Evolutionary conservation across 352 stramenopile species (phyloP).

Genomic region (Pythium diclinum): DNA sequence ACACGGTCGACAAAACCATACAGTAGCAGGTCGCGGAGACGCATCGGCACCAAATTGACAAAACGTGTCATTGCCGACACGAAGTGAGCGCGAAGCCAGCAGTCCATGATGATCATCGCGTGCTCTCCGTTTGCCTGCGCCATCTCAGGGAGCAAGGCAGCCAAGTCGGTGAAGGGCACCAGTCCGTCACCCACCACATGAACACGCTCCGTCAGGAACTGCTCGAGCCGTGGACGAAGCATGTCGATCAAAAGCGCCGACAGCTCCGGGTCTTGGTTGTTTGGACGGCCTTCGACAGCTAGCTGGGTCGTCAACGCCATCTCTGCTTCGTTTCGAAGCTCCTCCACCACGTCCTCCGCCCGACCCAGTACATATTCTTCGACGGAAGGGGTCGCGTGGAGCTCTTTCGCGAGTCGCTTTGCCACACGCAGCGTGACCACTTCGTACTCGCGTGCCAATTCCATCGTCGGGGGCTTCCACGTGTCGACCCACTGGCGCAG

Average conservation of each 20-base stretch:
- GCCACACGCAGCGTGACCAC: constrained; percentile 31
- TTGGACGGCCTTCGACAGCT: constrained; percentile 31
- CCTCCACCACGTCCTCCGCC: constrained; percentile 13
- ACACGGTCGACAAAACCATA: constrained; percentile 32
- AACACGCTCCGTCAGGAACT: constrained; percentile 19
- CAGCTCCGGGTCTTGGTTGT: constrained; percentile 38
- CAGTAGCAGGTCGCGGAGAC: constrained; percentile 23
- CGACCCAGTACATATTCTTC: constrained; percentile 27
- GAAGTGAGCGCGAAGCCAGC: constrained; percentile 21
- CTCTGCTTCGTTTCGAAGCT: constrained; percentile 17
- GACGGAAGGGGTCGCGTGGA: constrained; percentile 22
- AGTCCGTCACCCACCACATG: background rate
- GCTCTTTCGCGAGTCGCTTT: constrained; percentile 20
- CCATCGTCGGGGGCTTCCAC: constrained; percentile 32
- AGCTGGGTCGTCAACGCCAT: constrained; percentile 27
- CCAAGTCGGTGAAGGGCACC: constrained; percentile 17
- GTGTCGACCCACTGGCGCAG: constrained; percentile 38
- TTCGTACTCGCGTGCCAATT: constrained; percentile 29
- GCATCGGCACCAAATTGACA: constrained; percentile 24
- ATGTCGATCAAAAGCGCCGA: constrained; percentile 28
- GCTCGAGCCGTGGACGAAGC: constrained; percentile 18
- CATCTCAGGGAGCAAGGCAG: constrained; percentile 21
- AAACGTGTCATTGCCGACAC: constrained; percentile 19
- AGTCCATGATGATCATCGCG: constrained; percentile 23
- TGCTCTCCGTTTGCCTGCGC: constrained; percentile 23